Percentiles rank a stretch among this genome's conserved stretches.
These are phyloP conservation scores for Boletus coccyginus DNA, from an alignment of 768 basidiomycete genomes.

Conservation along the genomic window DNA sequence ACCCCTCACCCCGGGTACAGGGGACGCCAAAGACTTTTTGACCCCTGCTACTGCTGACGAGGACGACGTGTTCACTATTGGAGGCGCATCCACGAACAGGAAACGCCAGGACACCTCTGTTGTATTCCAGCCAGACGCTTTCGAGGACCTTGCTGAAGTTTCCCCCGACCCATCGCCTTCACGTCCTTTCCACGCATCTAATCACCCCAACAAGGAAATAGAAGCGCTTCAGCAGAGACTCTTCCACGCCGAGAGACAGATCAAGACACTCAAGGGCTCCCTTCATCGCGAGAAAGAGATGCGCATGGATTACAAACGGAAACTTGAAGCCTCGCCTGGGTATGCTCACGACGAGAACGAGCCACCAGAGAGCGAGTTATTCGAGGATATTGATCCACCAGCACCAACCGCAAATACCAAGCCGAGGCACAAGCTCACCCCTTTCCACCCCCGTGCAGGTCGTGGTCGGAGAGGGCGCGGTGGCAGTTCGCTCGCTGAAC, in stretches of 20 bases:
- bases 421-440: conserved; percentile 45
- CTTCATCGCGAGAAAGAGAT: conserved; percentile 82
- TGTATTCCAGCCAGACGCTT: conserved; percentile 43
- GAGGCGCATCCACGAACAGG: conserved; percentile 60
- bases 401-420: conserved; percentile 33
- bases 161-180: conserved; percentile 65
- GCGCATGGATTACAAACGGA: conserved; percentile 62
- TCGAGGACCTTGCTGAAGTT: conserved; percentile 47
- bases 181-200: conserved; percentile 63
- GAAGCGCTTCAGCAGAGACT: conserved; percentile 78
- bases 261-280: conserved; percentile 76
- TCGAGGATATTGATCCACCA: conserved; percentile 44
- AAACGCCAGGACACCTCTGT: conserved; percentile 53
- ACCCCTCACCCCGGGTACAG: conserved; percentile 65
- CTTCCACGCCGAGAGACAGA: conserved; percentile 84
- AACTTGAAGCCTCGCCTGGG: conserved; percentile 44
- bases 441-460: conserved; percentile 48
- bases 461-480: conserved; percentile 54
- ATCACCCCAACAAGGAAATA: conserved; percentile 76
- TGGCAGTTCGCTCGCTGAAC: conserved; percentile 54
- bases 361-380: conserved; percentile 38
- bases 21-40: conserved; percentile 44
- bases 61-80: conserved; percentile 66
- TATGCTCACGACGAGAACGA: conserved; percentile 38
- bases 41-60: conserved; percentile 57